Conservation (phyloP, 1,284 basidiomycete genomes). For the Trichosporon sp. region DNA sequence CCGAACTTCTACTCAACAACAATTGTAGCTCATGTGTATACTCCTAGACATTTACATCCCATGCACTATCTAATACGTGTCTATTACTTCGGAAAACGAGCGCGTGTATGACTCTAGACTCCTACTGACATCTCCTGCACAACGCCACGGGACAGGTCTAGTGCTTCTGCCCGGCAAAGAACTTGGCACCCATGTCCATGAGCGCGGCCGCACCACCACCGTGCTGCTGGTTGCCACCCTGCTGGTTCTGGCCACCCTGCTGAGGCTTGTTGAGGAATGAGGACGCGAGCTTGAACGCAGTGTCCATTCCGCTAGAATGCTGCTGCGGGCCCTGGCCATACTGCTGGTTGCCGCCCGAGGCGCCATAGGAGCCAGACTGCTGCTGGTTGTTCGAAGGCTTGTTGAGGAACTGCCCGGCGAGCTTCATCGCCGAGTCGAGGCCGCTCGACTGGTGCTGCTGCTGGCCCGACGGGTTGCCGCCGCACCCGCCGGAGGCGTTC, state of each 20-base stretch:
- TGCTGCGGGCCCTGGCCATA: conserved; percentile 9
- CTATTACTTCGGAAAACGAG: not conserved
- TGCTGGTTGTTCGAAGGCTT: conserved; percentile 3
- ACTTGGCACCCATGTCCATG: conserved; percentile 15
- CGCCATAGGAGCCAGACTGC: not conserved
- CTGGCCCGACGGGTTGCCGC: not conserved
- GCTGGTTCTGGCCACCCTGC: conserved; percentile 9
- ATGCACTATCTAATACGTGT: conserved; percentile 3
- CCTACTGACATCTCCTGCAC: not conserved
- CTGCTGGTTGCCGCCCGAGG: not conserved
- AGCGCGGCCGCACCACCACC: conserved; percentile 19
- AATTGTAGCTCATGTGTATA: not conserved
- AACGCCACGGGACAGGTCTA: not conserved
- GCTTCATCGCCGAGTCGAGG: conserved; percentile 13
- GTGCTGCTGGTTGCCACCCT: conserved; percentile 9
- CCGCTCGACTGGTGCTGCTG: conserved; percentile 9
- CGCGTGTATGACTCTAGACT: not conserved
- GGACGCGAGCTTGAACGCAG: not conserved
- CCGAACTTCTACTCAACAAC: not conserved
- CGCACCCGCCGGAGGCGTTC: not conserved
- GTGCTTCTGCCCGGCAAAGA: conserved; percentile 4
- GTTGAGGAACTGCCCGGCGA: conserved; percentile 6
- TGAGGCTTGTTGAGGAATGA: not conserved
- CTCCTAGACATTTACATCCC: not conserved
- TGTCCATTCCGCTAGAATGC: conserved; percentile 3